A percentile compares a stretch with the other conserved stretches of the same genome.
Evolutionary conservation across 2,329 filamentous ascomycete genomes (phyloP).

Genomic region (Curvularia hawaiiensis): DNA sequence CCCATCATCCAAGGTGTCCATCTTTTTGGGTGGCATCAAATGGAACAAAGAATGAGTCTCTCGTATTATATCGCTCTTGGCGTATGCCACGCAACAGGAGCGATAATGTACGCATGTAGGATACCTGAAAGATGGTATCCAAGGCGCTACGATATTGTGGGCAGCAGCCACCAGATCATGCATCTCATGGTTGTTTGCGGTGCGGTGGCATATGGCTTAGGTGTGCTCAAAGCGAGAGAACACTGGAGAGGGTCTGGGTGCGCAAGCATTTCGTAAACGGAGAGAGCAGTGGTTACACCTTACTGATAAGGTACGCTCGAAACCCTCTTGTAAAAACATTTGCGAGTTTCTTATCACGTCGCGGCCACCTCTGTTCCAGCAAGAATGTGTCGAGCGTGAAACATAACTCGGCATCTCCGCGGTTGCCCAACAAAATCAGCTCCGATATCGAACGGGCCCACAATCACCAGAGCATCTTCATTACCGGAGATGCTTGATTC

Average conservation of each 20-base stretch:
- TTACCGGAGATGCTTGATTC: constrained; percentile 7
- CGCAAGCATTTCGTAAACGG: background rate
- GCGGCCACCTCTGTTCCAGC: background rate
- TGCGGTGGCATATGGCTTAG: constrained; percentile 38
- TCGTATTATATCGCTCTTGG: constrained; percentile 49
- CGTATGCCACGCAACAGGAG: constrained; percentile 42
- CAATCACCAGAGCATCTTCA: background rate
- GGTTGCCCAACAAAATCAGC: constrained; percentile 6
- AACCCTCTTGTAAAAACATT: background rate
- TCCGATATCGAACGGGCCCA: constrained; percentile 6
- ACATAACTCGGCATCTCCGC: constrained; percentile 7
- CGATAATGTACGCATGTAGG: constrained; percentile 40
- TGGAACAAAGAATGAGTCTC: constrained; percentile 48
- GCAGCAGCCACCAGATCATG: constrained; percentile 57
- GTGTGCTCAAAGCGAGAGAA: constrained; percentile 47
- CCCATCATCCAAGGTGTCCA: constrained; percentile 49
- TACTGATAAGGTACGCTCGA: background rate
- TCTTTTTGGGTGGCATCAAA: constrained; percentile 36
- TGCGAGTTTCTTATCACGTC: background rate
- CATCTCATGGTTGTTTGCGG: constrained; percentile 55
- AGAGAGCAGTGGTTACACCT: background rate
- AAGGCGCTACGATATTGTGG: constrained; percentile 52
- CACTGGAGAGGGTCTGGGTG: constrained; percentile 16
- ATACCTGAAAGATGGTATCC: constrained; percentile 53
- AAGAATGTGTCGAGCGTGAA: background rate